Base-by-base conservation (phyloP, 1,139 yeast species). In the Protomyces arabidopsidicola region DNA sequence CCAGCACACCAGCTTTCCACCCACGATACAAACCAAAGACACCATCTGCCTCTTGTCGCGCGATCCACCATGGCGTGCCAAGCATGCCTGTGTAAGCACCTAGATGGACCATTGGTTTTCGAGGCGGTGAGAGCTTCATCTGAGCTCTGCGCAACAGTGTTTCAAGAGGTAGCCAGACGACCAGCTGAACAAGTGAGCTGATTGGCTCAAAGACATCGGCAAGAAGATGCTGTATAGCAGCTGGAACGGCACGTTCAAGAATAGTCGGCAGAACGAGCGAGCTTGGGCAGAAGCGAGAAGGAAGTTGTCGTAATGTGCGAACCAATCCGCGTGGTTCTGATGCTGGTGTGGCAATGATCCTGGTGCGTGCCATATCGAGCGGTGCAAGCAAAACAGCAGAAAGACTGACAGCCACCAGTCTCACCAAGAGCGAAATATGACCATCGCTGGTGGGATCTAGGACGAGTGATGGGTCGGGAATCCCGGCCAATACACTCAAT, bases 141-240 rank as follows among this genome's bases (percentile, higher is more conserved):
- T 91, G 97, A 16, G 93, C 90, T 69, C 97, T 85, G 65, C 95
- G 81, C 67, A 89, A 80, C 61, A 93, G 75, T 31, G 96, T 90
- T 72, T 93, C 98, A 64, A 90, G 82, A 1, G 98, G 98, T 67
- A 93, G 78, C 72, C 86, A 85, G 66, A 90, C 81, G 67, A 87
- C 83, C 53, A 91, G 79, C 69, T 90, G 96, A 70, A 82, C 68
- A 16, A 86, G 74, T 61, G 87, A 82, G 45, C 88, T 81, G 2
- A 81, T 69, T 60, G 90, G 75, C 54, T 79, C 77, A 48, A 79
- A 70, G 8, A 81, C 68, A 69, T 85, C 85, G 74, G 82, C 88
- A 39, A 84, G 86, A 50, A 88, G 79, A 68, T 84, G 82, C 66
- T 86, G 79, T 74, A 89, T 83, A 5, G 86, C 75, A 31, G 85